Percentiles rank a stretch among this genome's conserved stretches.
These are phyloP conservation scores for Inonotus hispidus DNA, from an alignment of 1,284 basidiomycete species.

Conservation along the genomic window DNA sequence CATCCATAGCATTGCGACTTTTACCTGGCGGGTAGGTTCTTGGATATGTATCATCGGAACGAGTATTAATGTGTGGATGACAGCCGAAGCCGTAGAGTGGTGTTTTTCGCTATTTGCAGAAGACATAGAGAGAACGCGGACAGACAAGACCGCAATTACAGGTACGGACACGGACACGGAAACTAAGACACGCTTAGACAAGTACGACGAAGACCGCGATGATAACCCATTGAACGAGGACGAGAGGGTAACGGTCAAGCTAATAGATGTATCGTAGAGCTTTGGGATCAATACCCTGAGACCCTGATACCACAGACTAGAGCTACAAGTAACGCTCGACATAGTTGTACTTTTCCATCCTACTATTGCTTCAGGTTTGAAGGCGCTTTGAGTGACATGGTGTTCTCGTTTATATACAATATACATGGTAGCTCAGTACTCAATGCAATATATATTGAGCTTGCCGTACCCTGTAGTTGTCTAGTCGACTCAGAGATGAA, in stretches of 20 bases:
- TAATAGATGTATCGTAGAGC: not conserved
- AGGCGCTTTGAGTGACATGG: too few species aligned
- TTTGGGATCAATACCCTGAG: too few species aligned
- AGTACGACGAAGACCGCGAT: not conserved
- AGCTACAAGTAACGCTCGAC: too few species aligned
- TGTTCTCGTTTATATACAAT: too few species aligned
- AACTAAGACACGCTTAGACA: not conserved
- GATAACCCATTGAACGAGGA: not conserved
- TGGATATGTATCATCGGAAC: not conserved
- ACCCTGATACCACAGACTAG: too few species aligned
- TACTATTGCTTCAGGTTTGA: too few species aligned
- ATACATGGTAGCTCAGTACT: too few species aligned
- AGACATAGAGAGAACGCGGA: conserved; percentile 17
- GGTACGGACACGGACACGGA: not conserved
- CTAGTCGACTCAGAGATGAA: too few species aligned
- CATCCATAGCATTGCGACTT: conserved; percentile 31
- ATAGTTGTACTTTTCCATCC: too few species aligned
- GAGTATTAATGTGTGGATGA: conserved; percentile 28
- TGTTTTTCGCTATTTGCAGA: conserved; percentile 38
- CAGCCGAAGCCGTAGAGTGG: conserved; percentile 56
- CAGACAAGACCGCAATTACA: not conserved
- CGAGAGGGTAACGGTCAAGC: not conserved
- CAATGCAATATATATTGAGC: too few species aligned
- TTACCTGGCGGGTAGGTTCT: conserved; percentile 21
- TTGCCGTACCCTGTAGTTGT: too few species aligned